Percentiles rank a stretch among this genome's conserved stretches.
Evolutionary conservation across 169 alveolate species (phyloP).

Genomic region (Theileria orientalis): DNA sequence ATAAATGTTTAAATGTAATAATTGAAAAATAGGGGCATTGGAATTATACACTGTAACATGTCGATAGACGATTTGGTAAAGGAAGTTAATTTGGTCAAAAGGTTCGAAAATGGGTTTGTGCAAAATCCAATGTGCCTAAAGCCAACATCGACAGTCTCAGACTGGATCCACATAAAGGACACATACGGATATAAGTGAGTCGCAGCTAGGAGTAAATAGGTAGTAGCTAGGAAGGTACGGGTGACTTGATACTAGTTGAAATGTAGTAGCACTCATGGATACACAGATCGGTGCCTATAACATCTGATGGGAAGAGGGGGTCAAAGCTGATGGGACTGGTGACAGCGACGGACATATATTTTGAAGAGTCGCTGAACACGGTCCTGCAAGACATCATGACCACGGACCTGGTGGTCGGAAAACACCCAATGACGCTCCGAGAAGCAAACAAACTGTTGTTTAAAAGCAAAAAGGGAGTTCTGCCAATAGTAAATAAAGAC

Average conservation of each 20-base stretch:
- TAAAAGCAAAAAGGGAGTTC: slow-evolving; percentile 77
- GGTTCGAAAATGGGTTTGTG: slow-evolving; percentile 88
- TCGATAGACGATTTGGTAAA: slow-evolving; percentile 79
- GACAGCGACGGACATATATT: slow-evolving; percentile 85
- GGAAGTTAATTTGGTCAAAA: slow-evolving; percentile 86
- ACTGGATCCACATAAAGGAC: slow-evolving; percentile 71
- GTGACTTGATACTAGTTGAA: slow-evolving; percentile 1
- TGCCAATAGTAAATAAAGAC: slow-evolving; percentile 85
- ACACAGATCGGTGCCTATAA: slow-evolving; percentile 83
- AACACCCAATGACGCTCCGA: slow-evolving; percentile 78
- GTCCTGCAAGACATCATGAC: slow-evolving; percentile 81
- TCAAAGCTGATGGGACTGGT: slow-evolving; percentile 85
- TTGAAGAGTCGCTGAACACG: slow-evolving; percentile 76
- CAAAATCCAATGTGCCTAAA: slow-evolving; percentile 82
- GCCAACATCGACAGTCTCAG: slow-evolving; percentile 83
- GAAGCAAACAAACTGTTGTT: slow-evolving; percentile 82
- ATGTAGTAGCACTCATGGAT: no score
- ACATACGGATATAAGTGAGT: slow-evolving; percentile 60
- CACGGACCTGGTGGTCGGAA: slow-evolving; percentile 78
- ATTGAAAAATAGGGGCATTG: slow-evolving; percentile 87
- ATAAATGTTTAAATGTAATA: slow-evolving; percentile 6
- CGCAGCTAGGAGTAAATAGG: no score
- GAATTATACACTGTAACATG: slow-evolving; percentile 89
- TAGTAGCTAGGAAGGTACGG: no score
- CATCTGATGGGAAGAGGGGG: slow-evolving; percentile 82